Conservation (phyloP, 371 early-diverging fungal genomes). For the Funneliformis caledonium region DNA sequence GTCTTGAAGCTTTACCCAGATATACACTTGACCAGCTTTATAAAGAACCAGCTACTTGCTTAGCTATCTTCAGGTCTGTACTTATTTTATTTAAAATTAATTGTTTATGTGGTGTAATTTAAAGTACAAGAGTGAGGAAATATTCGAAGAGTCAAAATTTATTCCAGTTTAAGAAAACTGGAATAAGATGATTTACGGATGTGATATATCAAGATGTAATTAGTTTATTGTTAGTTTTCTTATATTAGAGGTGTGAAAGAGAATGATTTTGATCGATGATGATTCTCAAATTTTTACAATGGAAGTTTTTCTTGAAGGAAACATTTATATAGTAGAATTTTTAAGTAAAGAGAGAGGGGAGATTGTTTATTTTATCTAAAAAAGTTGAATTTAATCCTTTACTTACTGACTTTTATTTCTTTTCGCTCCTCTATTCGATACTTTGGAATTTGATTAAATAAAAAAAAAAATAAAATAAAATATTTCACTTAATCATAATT, state of each 20-base stretch:
- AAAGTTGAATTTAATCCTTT: neutral
- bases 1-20: slow-evolving; percentile 79
- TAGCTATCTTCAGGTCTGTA: slow-evolving; percentile 85
- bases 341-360: neutral
- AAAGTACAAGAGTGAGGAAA: neutral
- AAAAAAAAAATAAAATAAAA: neutral
- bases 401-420: neutral
- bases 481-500: neutral
- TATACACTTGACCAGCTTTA: slow-evolving; percentile 79
- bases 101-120: neutral
- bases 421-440: neutral
- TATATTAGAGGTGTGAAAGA: too few species aligned
- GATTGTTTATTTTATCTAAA: neutral
- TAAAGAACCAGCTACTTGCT: slow-evolving; percentile 88
- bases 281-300: neutral
- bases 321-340: neutral
- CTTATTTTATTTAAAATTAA: neutral
- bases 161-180: neutral
- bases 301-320: neutral
- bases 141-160: neutral
- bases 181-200: too few species aligned
- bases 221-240: too few species aligned
- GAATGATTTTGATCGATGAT: too few species aligned
- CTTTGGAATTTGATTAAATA: neutral
- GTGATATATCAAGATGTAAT: too few species aligned